Evolutionary conservation across 2,329 filamentous ascomycete genomes (phyloP).

Genomic region (Fusarium albidum): DNA sequence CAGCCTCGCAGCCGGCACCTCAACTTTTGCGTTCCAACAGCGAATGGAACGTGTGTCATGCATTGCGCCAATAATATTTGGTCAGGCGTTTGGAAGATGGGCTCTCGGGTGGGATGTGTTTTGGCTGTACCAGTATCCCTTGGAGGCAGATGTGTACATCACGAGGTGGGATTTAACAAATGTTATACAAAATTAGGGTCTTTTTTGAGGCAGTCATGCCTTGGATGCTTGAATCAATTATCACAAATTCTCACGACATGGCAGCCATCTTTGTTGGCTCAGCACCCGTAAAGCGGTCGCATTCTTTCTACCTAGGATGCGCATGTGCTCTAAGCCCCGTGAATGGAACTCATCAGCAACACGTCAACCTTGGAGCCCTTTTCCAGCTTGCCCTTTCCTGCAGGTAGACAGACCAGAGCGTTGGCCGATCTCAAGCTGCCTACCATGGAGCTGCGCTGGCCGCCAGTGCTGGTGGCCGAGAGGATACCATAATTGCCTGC

Average conservation of each 20-base stretch:
- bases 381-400: constrained; percentile 67
- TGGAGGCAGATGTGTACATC: constrained; percentile 46
- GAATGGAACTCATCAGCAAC: constrained; percentile 73
- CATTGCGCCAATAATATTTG: constrained; percentile 50
- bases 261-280: background rate
- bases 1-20: constrained; percentile 21
- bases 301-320: background rate
- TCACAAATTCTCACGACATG: constrained; percentile 25
- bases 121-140: constrained; percentile 48
- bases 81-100: constrained; percentile 53
- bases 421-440: constrained; percentile 91
- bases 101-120: constrained; percentile 43
- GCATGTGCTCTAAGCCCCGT: constrained; percentile 26
- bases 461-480: constrained; percentile 82
- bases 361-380: constrained; percentile 80
- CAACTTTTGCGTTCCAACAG: constrained; percentile 34
- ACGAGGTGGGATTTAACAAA: constrained; percentile 40
- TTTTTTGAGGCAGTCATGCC: constrained; percentile 22
- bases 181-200: constrained; percentile 35
- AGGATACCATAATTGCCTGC: constrained; percentile 73
- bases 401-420: constrained; percentile 79
- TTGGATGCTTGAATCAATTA: constrained; percentile 32
- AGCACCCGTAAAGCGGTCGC: background rate
- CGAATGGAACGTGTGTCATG: constrained; percentile 39
- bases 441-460: constrained; percentile 88